Base-by-base conservation (phyloP, 345 rosid genomes). In the Lumnitzera littorea region DNA sequence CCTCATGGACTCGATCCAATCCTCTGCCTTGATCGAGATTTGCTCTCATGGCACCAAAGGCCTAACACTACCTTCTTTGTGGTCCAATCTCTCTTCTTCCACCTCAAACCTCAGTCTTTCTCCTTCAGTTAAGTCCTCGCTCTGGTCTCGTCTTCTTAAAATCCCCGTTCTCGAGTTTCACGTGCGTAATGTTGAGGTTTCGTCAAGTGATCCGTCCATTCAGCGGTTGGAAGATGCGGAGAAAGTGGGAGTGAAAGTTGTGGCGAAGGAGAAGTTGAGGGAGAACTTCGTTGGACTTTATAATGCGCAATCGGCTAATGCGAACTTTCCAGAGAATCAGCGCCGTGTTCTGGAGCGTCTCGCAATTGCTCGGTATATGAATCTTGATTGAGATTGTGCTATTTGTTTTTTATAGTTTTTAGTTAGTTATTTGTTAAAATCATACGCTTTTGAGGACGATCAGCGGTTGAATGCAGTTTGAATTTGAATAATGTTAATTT, bases 251-350 rank as follows among this genome's bases (percentile, higher is more conserved):
- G 12, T 62, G 72, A 68, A 68, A 53, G 46, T 68, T 25, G 31
- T 52, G 20, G 72, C 72, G 24, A 61, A 16, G 23, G 67, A 68
- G 62, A 52, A 61, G 53, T 23, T 68, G 47, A 57, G 72, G n/a
- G 72, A 62, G 50, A 63, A 62, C 58, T 68, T 68, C 51, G 53
- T 68, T 53, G 72, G 72, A 27, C 67, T 68, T 57, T 68, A 68
- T 27, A 67, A 68, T 36, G 67, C 66, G 23, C 62, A 41, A 29
- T 57, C 56, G 13, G 72, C 72, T 29, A 43, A 48, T 15, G 47
- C 62, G 29, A 56, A 62, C 58, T 51, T 68, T 60, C 23, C 53
- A 0, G 16, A 46, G 16, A 53, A 17, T 14, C 62, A 62, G 50
- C 67, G 67, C 15, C 52, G 50, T 57, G 51, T 47, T 23, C 72